Evolutionary conservation across 2,329 filamentous ascomycete genomes (phyloP), one percentile per base, ranked within the genome.

Genomic region (Aspergillus hortae): DNA sequence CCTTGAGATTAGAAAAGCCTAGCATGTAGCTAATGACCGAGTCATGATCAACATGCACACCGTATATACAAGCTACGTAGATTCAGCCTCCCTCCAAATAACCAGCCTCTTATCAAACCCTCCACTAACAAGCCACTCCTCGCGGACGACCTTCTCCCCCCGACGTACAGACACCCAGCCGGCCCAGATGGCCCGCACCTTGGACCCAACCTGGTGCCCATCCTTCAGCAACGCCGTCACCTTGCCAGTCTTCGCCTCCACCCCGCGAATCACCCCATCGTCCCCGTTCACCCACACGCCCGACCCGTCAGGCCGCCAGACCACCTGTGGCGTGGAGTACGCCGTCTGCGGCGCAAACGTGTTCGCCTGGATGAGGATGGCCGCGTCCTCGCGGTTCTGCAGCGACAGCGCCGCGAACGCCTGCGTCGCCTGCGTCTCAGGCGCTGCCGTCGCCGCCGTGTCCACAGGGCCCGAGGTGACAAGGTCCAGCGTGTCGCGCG

Each of bases 241-340:
- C 64, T 82, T 86, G 6, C 84, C 84, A 1, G 76, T 84, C 50
- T 68, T 77, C 3, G 76, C 72, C 63, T 86, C 83, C 6, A 87
- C 70, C 1, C 83, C 84, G 44, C 83, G 72, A 25, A 87, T 74
- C 6, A 80, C 71, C 0, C 84, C 84, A 63, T 87, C 84, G 59
- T 87, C 84, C 3, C 81, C 81, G 67, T 84, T 86, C 11, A 86
- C 81, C 76, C 81, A 87, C 0, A 87, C 69, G 0, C 84, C 84
- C 40, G 74, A 79, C 1, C 82, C 83, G 62, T 84, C 77, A 1
- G 83, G 82, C 23, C 84, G 69, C 84, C 84, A 87, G 5, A 75
- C 77, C 6, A 86, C 70, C 47, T 81, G 77, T 6, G 83, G 83
- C 5, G 82, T 86, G 19, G 81, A 84, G 63, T 86, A 86, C 0